A percentile compares a stretch with the other conserved stretches of the same genome.
Conservation (phyloP, 2,329 filamentous ascomycete species). For the Calonectria fujianensis region DNA sequence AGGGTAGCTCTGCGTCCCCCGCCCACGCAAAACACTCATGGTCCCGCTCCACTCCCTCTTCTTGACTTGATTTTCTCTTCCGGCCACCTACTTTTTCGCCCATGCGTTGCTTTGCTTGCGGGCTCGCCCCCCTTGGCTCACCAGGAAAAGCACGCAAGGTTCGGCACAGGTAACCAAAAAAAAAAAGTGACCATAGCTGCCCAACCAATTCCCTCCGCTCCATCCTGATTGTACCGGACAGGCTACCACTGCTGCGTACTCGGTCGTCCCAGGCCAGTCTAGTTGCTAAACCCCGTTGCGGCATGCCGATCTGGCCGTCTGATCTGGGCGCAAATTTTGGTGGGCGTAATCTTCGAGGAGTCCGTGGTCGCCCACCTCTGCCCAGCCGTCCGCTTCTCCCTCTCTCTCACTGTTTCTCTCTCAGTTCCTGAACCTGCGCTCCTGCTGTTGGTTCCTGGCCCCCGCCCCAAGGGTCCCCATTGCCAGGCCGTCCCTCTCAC, state of each 20-base stretch:
- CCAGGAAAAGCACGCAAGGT: conserved; percentile 40
- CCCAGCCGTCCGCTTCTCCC: conserved; percentile 7
- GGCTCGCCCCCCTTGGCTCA: conserved; percentile 29
- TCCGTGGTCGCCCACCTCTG: conserved; percentile 37
- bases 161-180: conserved; percentile 29
- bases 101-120: conserved; percentile 37
- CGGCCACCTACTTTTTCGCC: conserved; percentile 46
- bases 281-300: conserved; percentile 40
- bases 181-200: conserved; percentile 42
- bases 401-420: conserved; percentile 17
- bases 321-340: conserved; percentile 39
- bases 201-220: conserved; percentile 46
- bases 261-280: conserved; percentile 25
- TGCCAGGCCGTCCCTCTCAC: conserved; percentile 49
- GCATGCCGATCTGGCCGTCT: conserved; percentile 46
- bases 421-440: not conserved
- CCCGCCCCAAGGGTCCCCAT: conserved; percentile 12
- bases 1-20: conserved; percentile 58
- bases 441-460: not conserved
- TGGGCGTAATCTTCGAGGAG: conserved; percentile 28
- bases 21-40: conserved; percentile 49
- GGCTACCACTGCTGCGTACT: conserved; percentile 16
- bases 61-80: conserved; percentile 46
- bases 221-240: conserved; percentile 22
- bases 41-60: conserved; percentile 57